These are phyloP conservation scores for Gossypium schwendimanii DNA, from an alignment of 441 rosid genomes.

Conservation along the genomic window DNA sequence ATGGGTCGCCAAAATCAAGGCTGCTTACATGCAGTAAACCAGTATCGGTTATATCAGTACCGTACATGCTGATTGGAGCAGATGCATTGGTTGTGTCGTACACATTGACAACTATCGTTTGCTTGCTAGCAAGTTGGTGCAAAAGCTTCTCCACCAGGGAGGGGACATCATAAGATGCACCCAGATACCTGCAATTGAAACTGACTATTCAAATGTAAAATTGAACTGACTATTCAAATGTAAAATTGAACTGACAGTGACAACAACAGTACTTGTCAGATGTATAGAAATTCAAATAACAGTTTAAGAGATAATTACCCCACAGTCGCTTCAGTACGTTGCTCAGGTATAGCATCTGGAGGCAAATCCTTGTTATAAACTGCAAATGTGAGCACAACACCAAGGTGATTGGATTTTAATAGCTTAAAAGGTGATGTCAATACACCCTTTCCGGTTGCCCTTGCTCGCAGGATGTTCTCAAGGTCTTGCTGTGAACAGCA, in stretches of 20 bases:
- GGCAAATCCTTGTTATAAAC: conserved; percentile 67
- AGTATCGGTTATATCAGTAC: conserved; percentile 57
- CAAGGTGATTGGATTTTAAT: conserved; percentile 82
- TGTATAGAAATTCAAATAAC: conserved; percentile 4
- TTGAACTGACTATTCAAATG: too few relatives aligned
- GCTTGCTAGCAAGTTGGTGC: conserved; percentile 92
- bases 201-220: conserved; percentile 3
- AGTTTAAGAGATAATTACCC: conserved; percentile 44
- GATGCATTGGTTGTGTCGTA: conserved; percentile 78
- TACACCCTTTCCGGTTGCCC: conserved; percentile 93
- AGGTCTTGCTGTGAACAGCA: conserved; percentile 67
- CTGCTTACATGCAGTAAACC: conserved; percentile 54
- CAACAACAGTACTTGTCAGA: not conserved
- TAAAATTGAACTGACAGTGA: too few relatives aligned
- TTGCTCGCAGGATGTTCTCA: conserved; percentile 86
- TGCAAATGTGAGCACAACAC: conserved; percentile 91
- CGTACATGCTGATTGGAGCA: conserved; percentile 73
- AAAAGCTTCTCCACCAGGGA: conserved; percentile 95
- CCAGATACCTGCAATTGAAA: conserved; percentile 56
- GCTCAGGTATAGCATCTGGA: conserved; percentile 59
- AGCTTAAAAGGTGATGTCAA: conserved; percentile 94
- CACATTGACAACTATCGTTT: conserved; percentile 81
- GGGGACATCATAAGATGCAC: conserved; percentile 92
- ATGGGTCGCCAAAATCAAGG: conserved; percentile 93
- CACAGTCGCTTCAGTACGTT: conserved; percentile 64